phyloP scores from a whole-genome alignment of 2,329 filamentous ascomycete species.

The Xylaria polymorpha region DNA sequence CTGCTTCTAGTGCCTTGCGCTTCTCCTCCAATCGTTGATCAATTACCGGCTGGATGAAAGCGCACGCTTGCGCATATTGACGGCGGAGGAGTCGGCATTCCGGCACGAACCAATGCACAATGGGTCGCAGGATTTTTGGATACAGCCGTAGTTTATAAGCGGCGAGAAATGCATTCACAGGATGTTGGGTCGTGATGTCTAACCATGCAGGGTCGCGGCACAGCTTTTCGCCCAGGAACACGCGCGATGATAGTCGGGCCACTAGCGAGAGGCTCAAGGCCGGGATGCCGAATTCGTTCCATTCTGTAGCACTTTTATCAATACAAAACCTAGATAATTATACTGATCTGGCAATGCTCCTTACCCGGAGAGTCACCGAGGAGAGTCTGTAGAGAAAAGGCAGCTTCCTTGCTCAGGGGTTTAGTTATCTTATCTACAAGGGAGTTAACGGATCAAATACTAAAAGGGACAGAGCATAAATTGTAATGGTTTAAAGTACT shows the following conservation, averaged over 20 bases:
- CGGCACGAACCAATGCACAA: slow-evolving; percentile 33
- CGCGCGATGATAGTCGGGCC: slow-evolving; percentile 20
- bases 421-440: slow-evolving; percentile 19
- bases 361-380: slow-evolving; percentile 21
- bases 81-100: slow-evolving; percentile 10
- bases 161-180: background rate
- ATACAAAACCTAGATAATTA: background rate
- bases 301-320: slow-evolving; percentile 12
- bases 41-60: slow-evolving; percentile 17
- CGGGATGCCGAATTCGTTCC: slow-evolving; percentile 9
- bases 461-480: background rate
- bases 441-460: background rate
- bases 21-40: slow-evolving; percentile 21
- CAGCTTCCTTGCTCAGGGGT: slow-evolving; percentile 20
- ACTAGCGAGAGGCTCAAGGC: slow-evolving; percentile 15
- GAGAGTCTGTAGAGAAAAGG: slow-evolving; percentile 16
- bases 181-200: slow-evolving; percentile 8
- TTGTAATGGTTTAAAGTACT: slow-evolving; percentile 6
- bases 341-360: background rate
- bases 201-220: slow-evolving; percentile 30
- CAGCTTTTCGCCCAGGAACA: slow-evolving; percentile 27
- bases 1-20: slow-evolving; percentile 4
- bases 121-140: slow-evolving; percentile 12
- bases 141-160: slow-evolving; percentile 10
- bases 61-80: background rate